phyloP scores from a whole-genome alignment of 192 early-diverging fungal species.

The Geranomyces michiganensis region DNA sequence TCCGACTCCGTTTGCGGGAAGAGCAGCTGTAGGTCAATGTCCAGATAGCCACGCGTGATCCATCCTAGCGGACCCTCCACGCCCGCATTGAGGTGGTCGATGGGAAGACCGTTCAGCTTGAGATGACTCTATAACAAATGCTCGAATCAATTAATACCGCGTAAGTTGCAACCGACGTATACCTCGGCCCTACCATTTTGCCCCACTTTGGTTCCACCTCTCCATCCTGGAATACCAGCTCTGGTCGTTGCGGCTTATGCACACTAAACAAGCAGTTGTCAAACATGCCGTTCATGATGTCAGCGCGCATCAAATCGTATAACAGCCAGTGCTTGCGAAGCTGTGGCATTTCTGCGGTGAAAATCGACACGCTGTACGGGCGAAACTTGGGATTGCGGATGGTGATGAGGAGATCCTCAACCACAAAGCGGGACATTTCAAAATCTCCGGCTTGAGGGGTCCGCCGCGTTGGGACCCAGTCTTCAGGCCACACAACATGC shows the following conservation, averaged over 20 bases:
- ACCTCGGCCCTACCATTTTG: constrained; percentile 42
- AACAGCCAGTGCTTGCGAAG: constrained; percentile 93
- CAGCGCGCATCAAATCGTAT: constrained; percentile 87
- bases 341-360: constrained; percentile 76
- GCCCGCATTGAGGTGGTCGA: constrained; percentile 87
- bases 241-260: constrained; percentile 77
- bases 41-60: constrained; percentile 89
- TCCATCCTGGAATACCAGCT: constrained; percentile 30
- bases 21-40: constrained; percentile 67
- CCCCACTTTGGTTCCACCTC: constrained; percentile 36
- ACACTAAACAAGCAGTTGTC: constrained; percentile 95
- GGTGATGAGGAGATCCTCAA: constrained; percentile 88
- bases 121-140: constrained; percentile 58
- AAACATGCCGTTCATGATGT: constrained; percentile 87
- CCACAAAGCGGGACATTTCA: constrained; percentile 76
- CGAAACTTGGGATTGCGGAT: constrained; percentile 86
- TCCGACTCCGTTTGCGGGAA: constrained; percentile 48
- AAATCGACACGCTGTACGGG: constrained; percentile 85
- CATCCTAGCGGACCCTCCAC: constrained; percentile 88
- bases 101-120: constrained; percentile 85
- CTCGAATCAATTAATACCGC: background rate
- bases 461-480: constrained; percentile 62
- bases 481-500: constrained; percentile 76
- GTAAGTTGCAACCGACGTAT: background rate
- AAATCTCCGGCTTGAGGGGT: constrained; percentile 76